These are phyloP conservation scores for Dysphania ambrosioides DNA, from an alignment of 148 eudicot species.

Conservation along the genomic window DNA sequence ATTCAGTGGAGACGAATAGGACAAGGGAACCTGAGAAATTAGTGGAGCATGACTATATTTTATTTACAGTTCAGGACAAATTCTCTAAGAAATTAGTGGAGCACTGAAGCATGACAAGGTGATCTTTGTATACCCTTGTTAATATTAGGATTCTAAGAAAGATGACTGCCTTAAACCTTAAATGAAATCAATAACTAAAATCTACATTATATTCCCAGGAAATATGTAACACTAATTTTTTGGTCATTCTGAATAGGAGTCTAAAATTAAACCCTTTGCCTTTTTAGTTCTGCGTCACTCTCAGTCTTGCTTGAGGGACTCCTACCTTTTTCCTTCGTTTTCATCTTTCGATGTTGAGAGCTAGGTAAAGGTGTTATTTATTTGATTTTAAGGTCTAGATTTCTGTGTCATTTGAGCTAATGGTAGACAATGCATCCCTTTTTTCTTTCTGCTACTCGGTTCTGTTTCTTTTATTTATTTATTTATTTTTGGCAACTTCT, in stretches of 20 bases:
- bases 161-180: not conserved
- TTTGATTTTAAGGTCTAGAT: not conserved
- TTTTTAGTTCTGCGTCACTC: not conserved
- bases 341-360: not conserved
- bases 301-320: not conserved
- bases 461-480: not conserved
- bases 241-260: not conserved
- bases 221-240: not conserved
- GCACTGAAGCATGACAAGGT: no score
- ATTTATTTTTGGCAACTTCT: not conserved
- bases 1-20: not conserved
- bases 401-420: not conserved
- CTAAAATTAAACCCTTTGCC: not conserved
- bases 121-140: no score
- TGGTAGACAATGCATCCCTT: not conserved
- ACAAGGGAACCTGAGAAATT: not conserved
- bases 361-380: not conserved
- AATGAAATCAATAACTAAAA: not conserved
- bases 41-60: not conserved
- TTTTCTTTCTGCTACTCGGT: not conserved
- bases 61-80: no score
- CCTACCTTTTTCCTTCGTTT: not conserved
- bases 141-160: not conserved
- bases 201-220: not conserved
- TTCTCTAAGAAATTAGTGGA: no score